Evolutionary conservation across 345 rosid species (phyloP), one percentile per base, ranked within the genome.

Genomic region (Anacardium occidentale): DNA sequence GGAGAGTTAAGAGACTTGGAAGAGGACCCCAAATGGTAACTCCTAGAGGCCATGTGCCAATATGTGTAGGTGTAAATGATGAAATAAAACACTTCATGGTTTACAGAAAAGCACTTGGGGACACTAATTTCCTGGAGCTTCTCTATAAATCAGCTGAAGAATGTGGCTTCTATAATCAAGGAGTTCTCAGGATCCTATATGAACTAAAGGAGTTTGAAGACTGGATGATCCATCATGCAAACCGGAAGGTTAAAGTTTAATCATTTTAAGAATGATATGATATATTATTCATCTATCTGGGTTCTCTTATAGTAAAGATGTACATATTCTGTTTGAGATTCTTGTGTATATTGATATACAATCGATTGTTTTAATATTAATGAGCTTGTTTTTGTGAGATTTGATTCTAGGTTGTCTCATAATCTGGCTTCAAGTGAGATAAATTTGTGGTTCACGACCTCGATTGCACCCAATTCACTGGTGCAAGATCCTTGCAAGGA

Each of bases 101-200:
- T 25, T 87, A 81, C 4, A 71, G 69, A 11, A 72, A 55, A 21
- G 72, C 73, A 25, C 68, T 83, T 20, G 29, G 75, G 0, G 83
- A 83, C 24, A 73, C 73, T 2, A 80, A 79, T 17, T 83, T 85
- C 70, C 3, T 56, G 66, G 68, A 75, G 62, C 73, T 85, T 78
- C 66, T 81, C 3, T 58, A 69, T 7, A 79, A 54, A 75, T 79
- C 87, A 1, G 84, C 81, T 0, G 84, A 83, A 62, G 89, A 85
- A 56, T 79, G 79, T 51, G 85, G 81, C 0, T 83, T 83, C 25
- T 29, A 55, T 24, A 68, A 72, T 22, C 24, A 83, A 11, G 85
- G 87, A 5, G 54, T 81, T 64, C 25, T 81, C 50, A 76, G 78
- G 77, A 81, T 85, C 51, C 74, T 81, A 2, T 77, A 13, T 20